phyloP scores from a whole-genome alignment of 1,284 basidiomycete species.

The Xerocomus nothofagi region DNA sequence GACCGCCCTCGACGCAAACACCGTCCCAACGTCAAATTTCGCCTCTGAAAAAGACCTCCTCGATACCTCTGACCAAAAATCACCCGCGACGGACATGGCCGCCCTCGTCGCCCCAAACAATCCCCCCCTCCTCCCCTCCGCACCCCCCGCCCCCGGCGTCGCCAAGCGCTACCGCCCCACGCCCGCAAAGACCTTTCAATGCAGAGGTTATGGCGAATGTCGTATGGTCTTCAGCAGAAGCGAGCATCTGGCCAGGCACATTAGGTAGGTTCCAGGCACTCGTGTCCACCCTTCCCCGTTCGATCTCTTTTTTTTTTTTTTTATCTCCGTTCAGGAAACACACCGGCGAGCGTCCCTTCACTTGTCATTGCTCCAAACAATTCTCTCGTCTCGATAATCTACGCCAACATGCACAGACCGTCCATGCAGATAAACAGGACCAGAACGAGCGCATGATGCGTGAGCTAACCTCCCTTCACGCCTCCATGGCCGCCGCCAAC shows the following conservation, averaged over 20 bases:
- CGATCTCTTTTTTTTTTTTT: conserved; percentile 24
- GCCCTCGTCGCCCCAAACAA: conserved; percentile 30
- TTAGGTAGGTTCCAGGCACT: conserved; percentile 61
- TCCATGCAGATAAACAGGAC: conserved; percentile 87
- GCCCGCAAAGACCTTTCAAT: conserved; percentile 91
- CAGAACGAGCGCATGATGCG: conserved; percentile 92
- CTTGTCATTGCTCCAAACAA: conserved; percentile 92
- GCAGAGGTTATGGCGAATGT: conserved; percentile 92
- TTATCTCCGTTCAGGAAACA: conserved; percentile 72
- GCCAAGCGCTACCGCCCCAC: conserved; percentile 73
- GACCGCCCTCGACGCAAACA: conserved; percentile 26
- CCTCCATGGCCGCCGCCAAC: conserved; percentile 75
- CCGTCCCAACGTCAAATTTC: conserved; percentile 14
- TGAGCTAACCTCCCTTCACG: conserved; percentile 83
- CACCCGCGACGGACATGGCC: conserved; percentile 25
- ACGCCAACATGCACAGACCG: conserved; percentile 93
- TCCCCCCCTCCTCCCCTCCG: conserved; percentile 21
- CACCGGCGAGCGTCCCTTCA: conserved; percentile 94
- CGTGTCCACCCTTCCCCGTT: conserved; percentile 15
- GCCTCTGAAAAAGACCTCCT: conserved; percentile 7
- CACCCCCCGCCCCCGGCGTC: conserved; percentile 22
- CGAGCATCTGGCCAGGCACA: conserved; percentile 94
- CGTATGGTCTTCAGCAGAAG: conserved; percentile 94
- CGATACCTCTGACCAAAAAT: conserved; percentile 3
- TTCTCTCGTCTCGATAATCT: conserved; percentile 97